Evolutionary conservation across 768 basidiomycete genomes (phyloP).

Genomic region (Suillus ampliporus): DNA sequence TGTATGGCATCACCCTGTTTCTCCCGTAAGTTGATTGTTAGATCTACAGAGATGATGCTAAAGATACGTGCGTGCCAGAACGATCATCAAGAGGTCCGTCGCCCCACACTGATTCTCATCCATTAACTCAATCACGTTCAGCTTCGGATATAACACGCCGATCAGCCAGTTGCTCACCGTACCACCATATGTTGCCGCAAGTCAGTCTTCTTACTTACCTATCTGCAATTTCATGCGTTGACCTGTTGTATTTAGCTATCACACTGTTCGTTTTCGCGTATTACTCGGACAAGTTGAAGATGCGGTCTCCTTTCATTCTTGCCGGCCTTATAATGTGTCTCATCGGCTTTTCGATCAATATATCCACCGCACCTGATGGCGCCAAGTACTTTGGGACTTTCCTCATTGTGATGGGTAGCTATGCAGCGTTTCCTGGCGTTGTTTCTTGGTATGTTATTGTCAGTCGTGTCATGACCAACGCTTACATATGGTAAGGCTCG

Average conservation of each 20-base stretch:
- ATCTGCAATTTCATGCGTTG: background rate
- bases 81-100: slow-evolving; percentile 56
- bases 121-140: slow-evolving; percentile 20
- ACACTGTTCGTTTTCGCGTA: slow-evolving; percentile 56
- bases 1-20: slow-evolving; percentile 75
- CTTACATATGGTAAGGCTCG: too few species aligned
- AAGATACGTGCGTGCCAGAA: slow-evolving; percentile 38
- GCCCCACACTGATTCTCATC: background rate
- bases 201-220: slow-evolving; percentile 46
- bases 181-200: slow-evolving; percentile 65
- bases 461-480: too few species aligned
- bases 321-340: slow-evolving; percentile 54
- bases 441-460: too few species aligned
- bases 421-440: too few species aligned
- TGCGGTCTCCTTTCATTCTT: slow-evolving; percentile 64
- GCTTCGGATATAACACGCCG: slow-evolving; percentile 61
- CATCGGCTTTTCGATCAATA: slow-evolving; percentile 68
- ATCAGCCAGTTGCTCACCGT: slow-evolving; percentile 69
- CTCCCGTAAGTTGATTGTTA: slow-evolving; percentile 56
- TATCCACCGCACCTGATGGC: slow-evolving; percentile 55
- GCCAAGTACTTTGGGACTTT: slow-evolving; percentile 79
- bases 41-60: slow-evolving; percentile 5
- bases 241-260: slow-evolving; percentile 42
- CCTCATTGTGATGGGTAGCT: too few species aligned
- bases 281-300: slow-evolving; percentile 60